A percentile compares a stretch with the other conserved stretches of the same genome.
Conservation (phyloP, 2,329 filamentous ascomycete genomes). For the Venturia nashicola region DNA sequence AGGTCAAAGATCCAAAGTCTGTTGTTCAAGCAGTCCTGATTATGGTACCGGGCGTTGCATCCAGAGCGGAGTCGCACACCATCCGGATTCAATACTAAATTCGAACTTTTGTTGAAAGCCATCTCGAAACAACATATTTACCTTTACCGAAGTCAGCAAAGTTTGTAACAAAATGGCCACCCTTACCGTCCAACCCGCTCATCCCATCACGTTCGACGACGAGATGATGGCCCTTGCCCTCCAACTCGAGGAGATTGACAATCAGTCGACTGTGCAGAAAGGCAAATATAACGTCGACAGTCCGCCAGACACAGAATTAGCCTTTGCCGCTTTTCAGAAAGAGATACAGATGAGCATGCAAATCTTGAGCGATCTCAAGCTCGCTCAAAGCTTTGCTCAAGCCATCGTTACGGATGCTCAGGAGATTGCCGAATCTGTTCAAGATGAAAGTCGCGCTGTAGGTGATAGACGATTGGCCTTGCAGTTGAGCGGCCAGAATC, state of each 20-base stretch:
- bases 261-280: slow-evolving; percentile 11
- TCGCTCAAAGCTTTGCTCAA: slow-evolving; percentile 16
- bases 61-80: too few relatives aligned
- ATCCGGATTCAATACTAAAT: too few relatives aligned
- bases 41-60: too few relatives aligned
- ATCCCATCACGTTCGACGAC: slow-evolving; percentile 13
- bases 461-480: slow-evolving; percentile 11
- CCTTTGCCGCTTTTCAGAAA: slow-evolving; percentile 13
- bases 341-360: slow-evolving; percentile 13
- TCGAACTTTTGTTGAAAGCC: too few relatives aligned
- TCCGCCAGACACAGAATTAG: slow-evolving; percentile 15
- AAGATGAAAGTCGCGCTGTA: slow-evolving; percentile 13
- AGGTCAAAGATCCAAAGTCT: too few relatives aligned
- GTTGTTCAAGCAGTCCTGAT: too few relatives aligned
- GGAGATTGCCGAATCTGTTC: slow-evolving; percentile 12
- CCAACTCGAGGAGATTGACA: slow-evolving; percentile 17
- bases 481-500: background rate
- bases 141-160: too few relatives aligned
- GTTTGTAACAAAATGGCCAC: too few relatives aligned
- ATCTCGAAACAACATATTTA: too few relatives aligned
- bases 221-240: slow-evolving; percentile 17
- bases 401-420: slow-evolving; percentile 16
- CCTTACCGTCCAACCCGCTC: background rate
- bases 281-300: slow-evolving; percentile 14
- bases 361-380: slow-evolving; percentile 14